Evolutionary conservation across 139 green algal species (phyloP), one percentile per base, ranked within the genome.

Genomic region (Chlamydomonas sp.): DNA sequence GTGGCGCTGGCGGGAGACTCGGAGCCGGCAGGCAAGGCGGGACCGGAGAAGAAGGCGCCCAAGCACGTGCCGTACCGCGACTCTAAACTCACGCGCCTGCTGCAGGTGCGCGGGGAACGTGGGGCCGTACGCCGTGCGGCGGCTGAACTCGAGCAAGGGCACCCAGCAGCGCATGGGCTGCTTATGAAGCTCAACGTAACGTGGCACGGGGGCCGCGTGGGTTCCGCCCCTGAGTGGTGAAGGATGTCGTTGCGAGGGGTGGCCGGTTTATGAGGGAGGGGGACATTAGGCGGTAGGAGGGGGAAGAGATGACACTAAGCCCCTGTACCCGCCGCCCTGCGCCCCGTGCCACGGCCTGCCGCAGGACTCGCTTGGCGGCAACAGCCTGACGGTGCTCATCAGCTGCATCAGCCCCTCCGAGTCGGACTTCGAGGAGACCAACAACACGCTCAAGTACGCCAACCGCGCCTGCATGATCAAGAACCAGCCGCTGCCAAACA

Each of bases 331-430:
- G 31, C 31, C 31, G 31, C 31, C 31, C 31, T 49, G 31, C 31
- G 31, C 31, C 31, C 31, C 31, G 31, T 49, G 31, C 31, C 31
- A 49, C 68, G 16, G 16, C 68, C 16, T 16, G 31, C 5, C 68
- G 59, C 93, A 96, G 89, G 95, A 97, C 89, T 95, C 93, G 16
- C 90, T 97, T 71, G 94, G 94, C 15, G 95, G 95, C 64, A 96
- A 94, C 91, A 92, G 85, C 57, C 87, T 95, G 15, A 96, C 94
- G 0, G 83, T 94, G 59, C 92, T 97, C 66, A 94, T 97, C 87
- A 92, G 78, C 60, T 96, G 94, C 90, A 95, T 96, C 85, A 93
- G 85, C 60, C 87, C 88, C 76, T 92, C 86, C 20, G 94, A 96
- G 75, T 85, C 86, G 15, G 92, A 97, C 92, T 95, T 96, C 89